phyloP scores from a whole-genome alignment of 768 basidiomycete species.

The Boletellus emodensis region DNA sequence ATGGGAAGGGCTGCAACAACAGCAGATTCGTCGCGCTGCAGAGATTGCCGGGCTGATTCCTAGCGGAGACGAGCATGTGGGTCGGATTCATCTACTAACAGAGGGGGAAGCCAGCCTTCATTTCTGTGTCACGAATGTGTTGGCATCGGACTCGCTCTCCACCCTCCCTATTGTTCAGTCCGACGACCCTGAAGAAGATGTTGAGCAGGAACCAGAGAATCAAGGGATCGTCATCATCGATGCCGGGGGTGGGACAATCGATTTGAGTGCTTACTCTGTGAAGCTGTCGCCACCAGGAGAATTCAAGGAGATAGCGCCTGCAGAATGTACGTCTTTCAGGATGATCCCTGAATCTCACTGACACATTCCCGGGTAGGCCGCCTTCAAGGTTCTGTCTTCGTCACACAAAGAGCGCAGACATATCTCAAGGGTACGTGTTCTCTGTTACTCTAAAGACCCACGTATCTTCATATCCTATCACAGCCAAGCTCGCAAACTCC shows the following conservation, averaged over 20 bases:
- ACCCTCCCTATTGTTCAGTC: not conserved
- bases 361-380: conserved; percentile 24
- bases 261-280: conserved; percentile 35
- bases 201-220: conserved; percentile 22
- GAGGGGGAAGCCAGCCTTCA: conserved; percentile 28
- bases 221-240: conserved; percentile 42
- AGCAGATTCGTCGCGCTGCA: conserved; percentile 22
- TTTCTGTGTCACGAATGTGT: conserved; percentile 39
- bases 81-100: conserved; percentile 9
- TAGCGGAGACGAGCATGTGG: not conserved
- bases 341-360: not conserved
- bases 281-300: conserved; percentile 15
- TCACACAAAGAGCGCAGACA: conserved; percentile 28
- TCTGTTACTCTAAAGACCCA: not conserved
- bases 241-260: conserved; percentile 40
- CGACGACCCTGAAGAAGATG: not conserved
- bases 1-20: conserved; percentile 27
- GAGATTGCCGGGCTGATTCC: not conserved
- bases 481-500: conserved; percentile 31
- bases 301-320: conserved; percentile 35
- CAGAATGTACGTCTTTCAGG: conserved; percentile 22
- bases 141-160: conserved; percentile 31
- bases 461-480: not conserved
- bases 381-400: conserved; percentile 37
- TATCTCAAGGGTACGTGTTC: conserved; percentile 26